Base-by-base conservation (phyloP, 106 monocot species). In the Platanthera guangdongensis region DNA sequence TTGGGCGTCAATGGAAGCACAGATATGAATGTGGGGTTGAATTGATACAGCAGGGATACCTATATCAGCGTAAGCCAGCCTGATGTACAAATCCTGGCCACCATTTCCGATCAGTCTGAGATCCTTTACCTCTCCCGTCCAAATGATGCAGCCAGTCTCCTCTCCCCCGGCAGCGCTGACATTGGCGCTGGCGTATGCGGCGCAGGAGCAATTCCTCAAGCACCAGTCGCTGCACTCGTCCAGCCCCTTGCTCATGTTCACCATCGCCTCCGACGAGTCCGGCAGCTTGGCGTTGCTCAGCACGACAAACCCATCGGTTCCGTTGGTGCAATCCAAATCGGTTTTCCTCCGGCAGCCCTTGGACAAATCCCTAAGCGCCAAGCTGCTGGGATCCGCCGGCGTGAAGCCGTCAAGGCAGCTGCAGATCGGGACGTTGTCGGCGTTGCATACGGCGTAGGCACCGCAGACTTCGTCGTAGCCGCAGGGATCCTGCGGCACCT, bases 151-250 rank as follows among this genome's bases (percentile, higher is more conserved):
- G 19, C 87, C 81, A 12, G 14, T 76, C 7, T 68, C 84, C 25
- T 25, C 25, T 25, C 25, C 25, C 0, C 74, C 47, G 9, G 9
- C 39, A 53, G 14, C 13, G 15, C 59, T 54, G 46, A 71, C 9
- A 59, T 78, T 78, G 6, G 81, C 79, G 6, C n/a, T 50, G 12
- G 87, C 76, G 51, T 84, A 87, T 9, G 74, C 85, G 11, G 78
- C 78, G 75, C 85, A 82, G 21, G 72, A 85, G 68, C 82, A 82
- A 53, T 82, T 85, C 47, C 16, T 49, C 82, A 85, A 75, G 32
- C 92, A 92, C 57, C 6, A 5, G 0, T 45, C 73, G 10, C 74
- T 39, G 79, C 92, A 91, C 60, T 84, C 74, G 3, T 86, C 82
- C n/a, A 91, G 57, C 21, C 51, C n/a, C 69, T 80, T 28, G 75